These are phyloP conservation scores for Mentha longifolia DNA, from an alignment of 257 asterid species.

Conservation along the genomic window DNA sequence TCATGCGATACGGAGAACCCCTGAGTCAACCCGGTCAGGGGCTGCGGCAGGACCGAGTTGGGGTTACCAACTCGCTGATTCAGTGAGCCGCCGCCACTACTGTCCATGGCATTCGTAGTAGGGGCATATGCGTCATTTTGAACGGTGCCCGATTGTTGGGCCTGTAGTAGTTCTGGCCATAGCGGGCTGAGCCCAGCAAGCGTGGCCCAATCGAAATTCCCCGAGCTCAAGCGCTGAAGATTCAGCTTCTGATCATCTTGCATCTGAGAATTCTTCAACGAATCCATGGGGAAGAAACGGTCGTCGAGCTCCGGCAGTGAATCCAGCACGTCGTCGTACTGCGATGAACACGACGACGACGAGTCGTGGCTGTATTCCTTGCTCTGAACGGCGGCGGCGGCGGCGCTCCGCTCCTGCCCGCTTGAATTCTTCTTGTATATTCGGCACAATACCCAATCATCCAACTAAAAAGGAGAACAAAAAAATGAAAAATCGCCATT, in stretches of 20 bases:
- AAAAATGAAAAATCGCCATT: not conserved
- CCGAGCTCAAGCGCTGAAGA: conserved; percentile 61
- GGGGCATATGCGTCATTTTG: conserved; percentile 43
- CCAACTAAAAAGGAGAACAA: conserved; percentile 51
- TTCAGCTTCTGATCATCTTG: conserved; percentile 52
- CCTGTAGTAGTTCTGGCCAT: conserved; percentile 40
- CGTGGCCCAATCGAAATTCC: conserved; percentile 79
- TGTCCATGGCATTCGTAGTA: conserved; percentile 36
- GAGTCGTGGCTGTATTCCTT: conserved; percentile 67
- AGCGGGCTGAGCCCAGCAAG: conserved; percentile 51
- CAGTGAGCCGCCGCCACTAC: conserved; percentile 42
- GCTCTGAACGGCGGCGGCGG: conserved; percentile 33
- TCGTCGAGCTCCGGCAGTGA: conserved; percentile 66
- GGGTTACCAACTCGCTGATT: conserved; percentile 29
- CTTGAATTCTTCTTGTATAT: conserved; percentile 72
- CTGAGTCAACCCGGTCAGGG: conserved; percentile 35
- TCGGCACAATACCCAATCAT: conserved; percentile 86
- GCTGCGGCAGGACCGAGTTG: conserved; percentile 37
- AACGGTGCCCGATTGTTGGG: conserved; percentile 21
- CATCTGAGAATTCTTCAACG: conserved; percentile 40
- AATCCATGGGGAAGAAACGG: conserved; percentile 50
- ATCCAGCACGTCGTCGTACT: conserved; percentile 67
- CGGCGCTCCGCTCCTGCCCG: conserved; percentile 35
- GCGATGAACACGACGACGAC: conserved; percentile 65
- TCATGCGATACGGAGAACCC: conserved; percentile 36